phyloP scores from a whole-genome alignment of 495 filamentous ascomycete genomes.

The Clavariopsis aquatica region DNA sequence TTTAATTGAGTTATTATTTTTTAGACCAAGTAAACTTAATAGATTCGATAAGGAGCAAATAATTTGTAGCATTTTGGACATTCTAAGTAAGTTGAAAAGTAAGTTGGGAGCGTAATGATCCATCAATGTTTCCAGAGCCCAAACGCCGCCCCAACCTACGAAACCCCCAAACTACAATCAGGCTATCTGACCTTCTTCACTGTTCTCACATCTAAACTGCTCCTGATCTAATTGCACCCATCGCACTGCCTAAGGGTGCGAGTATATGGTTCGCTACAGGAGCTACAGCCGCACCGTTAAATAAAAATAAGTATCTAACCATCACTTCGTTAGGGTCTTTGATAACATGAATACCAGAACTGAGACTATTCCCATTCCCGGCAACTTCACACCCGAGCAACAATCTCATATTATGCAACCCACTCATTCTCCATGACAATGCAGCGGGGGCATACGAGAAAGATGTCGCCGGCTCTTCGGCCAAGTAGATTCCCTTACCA shows the following conservation, averaged over 20 bases:
- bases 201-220: conserved; percentile 7
- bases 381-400: conserved; percentile 44
- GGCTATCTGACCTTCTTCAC: not conserved
- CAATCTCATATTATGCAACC: conserved; percentile 34
- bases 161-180: not conserved
- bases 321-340: conserved; percentile 36
- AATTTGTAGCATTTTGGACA: no score
- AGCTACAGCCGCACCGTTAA: conserved; percentile 12
- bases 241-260: conserved; percentile 40
- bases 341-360: conserved; percentile 38
- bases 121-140: no score
- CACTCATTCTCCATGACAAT: conserved; percentile 33
- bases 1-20: no score
- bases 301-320: conserved; percentile 44
- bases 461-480: conserved; percentile 40
- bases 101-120: no score
- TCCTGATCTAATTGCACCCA: conserved; percentile 31
- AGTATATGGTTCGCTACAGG: conserved; percentile 36
- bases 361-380: conserved; percentile 24
- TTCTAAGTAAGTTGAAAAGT: no score
- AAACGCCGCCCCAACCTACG: no score
- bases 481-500: conserved; percentile 44
- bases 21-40: no score
- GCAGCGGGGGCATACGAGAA: conserved; percentile 29
- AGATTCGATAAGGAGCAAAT: no score